Base-by-base conservation (phyloP, 805 yeast species). In the Hanseniaspora nectarophila region DNA sequence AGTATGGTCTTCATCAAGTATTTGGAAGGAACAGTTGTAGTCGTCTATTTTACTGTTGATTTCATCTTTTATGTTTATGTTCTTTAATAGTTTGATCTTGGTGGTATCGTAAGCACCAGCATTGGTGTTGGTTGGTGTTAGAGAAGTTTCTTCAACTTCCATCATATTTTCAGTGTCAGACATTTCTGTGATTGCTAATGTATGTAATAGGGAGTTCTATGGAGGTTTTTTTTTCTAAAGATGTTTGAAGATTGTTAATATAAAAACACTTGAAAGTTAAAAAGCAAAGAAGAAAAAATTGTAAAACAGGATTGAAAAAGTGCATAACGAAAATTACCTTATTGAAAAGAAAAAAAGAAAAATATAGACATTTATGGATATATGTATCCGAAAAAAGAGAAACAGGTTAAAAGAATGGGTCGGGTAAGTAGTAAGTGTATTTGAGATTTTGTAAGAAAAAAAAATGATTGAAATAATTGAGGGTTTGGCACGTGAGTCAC, bases 1-100 rank as follows among this genome's bases (percentile, higher is more conserved):
- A 1, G 98, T 92, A 66, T 92, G 98, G 68, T 92, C 98, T 67
- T 92, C 98, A 59, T 88, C 92, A 31, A 78, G 66, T 56, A 92
- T 82, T 68, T 90, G 95, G 71, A 92, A 92, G 5, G 96, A 86
- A 0, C 95, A 35, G 45, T 54, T 34, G 40, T 43, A 40, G 39
- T 38, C 48, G 45, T 56, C 45, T 12, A 48, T 28, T 33, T 48
- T 48, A n/a, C 53, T 96, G 26, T 95, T 88, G 40, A 90, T 77
- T 43, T 96, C 97, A 64, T 92, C 97, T 57, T 85, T 92, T 3
- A 95, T 76, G 10, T 90, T 77, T 5, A 97, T 97, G 24, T 95
- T 90, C 38, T 88, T 77, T 54, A 81, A 59, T 13, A 66, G 59
- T 61, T 71, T 76, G 58, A 81, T 78, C 67, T 81, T 81, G 29